phyloP scores from a whole-genome alignment of 805 yeast species.

The Nakazawaea laoshanensis region DNA sequence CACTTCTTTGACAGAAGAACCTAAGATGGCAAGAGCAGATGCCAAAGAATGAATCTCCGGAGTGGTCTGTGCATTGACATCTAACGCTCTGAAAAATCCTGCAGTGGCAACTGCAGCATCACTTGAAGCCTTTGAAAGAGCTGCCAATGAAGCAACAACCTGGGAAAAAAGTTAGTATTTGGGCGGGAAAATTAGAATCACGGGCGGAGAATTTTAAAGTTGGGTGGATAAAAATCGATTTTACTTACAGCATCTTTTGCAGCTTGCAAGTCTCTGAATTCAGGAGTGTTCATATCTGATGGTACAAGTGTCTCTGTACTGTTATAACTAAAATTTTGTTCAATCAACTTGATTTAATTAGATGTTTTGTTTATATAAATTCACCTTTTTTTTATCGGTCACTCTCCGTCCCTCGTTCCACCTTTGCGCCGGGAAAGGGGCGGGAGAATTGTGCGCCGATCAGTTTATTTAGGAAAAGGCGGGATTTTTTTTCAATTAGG shows the following conservation, averaged over 20 bases:
- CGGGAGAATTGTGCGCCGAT: too few species aligned
- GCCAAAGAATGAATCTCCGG: conserved; percentile 36
- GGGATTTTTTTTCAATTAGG: too few species aligned
- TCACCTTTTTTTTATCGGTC: not conserved
- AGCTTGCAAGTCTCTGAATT: conserved; percentile 18
- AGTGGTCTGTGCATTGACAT: conserved; percentile 34
- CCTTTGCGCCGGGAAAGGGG: too few species aligned
- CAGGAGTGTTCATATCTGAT: not conserved
- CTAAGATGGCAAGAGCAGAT: conserved; percentile 29
- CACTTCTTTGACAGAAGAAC: conserved; percentile 15
- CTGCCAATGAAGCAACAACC: conserved; percentile 74
- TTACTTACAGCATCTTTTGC: conserved; percentile 30
- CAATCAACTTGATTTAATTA: not conserved
- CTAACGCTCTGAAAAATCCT: conserved; percentile 58
- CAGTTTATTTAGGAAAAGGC: too few species aligned
- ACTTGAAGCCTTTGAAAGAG: conserved; percentile 78
- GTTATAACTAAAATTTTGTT: too few species aligned
- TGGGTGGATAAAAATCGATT: too few species aligned
- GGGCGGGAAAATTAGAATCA: too few species aligned
- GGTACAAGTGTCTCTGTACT: too few species aligned
- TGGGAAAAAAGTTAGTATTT: conserved; percentile 14
- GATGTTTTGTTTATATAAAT: not conserved
- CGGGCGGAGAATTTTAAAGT: too few species aligned
- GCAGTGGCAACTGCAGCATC: conserved; percentile 78
- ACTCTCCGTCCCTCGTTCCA: too few species aligned